Evolutionary conservation across 1,284 basidiomycete species (phyloP).

Genomic region (Grifola frondosa): DNA sequence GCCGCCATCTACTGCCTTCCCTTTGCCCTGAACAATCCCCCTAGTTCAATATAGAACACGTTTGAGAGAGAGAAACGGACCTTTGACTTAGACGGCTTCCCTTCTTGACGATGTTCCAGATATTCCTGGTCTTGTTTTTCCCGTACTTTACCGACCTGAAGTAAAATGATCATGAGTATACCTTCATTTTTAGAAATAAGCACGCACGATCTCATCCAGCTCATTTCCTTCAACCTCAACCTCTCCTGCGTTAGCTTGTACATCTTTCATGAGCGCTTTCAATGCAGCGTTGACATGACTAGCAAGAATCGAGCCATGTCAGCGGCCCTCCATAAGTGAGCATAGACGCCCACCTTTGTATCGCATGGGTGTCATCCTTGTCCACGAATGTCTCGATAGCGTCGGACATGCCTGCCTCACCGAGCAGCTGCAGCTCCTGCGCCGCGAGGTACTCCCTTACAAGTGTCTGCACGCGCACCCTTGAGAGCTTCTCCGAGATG

Average conservation of each 20-base stretch:
- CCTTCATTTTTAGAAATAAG: neutral
- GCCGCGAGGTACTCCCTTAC: conserved; percentile 88
- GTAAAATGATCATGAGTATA: too few species aligned
- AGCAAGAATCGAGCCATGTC: neutral
- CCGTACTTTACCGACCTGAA: conserved; percentile 64
- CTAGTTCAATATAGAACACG: neutral
- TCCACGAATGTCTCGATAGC: conserved; percentile 93
- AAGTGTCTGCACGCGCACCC: conserved; percentile 72
- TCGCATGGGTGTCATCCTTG: conserved; percentile 92
- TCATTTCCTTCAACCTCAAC: conserved; percentile 69
- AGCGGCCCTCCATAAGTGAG: neutral
- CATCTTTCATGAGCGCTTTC: conserved; percentile 63
- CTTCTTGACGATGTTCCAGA: conserved; percentile 37
- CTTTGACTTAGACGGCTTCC: conserved; percentile 25
- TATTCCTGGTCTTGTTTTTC: conserved; percentile 67
- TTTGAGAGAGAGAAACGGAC: conserved; percentile 6
- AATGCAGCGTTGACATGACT: conserved; percentile 74
- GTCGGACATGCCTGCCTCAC: conserved; percentile 84
- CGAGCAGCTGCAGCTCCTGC: conserved; percentile 86
- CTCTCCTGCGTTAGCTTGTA: conserved; percentile 49
- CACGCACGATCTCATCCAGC: conserved; percentile 69
- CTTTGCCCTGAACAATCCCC: conserved; percentile 34
- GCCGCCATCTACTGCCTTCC: conserved; percentile 45
- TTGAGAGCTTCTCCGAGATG: conserved; percentile 65
- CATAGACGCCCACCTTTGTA: conserved; percentile 73